These are phyloP conservation scores for Neohortaea acidophila DNA, from an alignment of 495 filamentous ascomycete species.

Conservation along the genomic window DNA sequence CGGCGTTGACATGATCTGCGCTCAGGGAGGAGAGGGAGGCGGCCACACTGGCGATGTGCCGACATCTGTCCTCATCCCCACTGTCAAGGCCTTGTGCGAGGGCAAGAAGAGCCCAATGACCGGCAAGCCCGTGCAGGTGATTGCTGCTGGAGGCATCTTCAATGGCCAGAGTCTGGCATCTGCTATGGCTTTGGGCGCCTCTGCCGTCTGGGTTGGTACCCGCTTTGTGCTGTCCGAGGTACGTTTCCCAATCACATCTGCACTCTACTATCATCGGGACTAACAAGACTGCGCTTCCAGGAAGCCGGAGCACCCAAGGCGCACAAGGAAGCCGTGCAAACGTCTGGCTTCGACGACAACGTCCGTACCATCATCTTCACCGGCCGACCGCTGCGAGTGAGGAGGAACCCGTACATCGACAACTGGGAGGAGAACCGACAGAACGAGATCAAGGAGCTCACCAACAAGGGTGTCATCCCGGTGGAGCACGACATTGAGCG, in stretches of 20 bases:
- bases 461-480: constrained; percentile 73
- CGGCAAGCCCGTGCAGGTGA: constrained; percentile 69
- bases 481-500: constrained; percentile 90
- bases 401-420: constrained; percentile 78
- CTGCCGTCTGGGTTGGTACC: constrained; percentile 90
- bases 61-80: constrained; percentile 76
- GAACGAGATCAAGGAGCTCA: constrained; percentile 81
- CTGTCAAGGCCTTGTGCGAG: constrained; percentile 68
- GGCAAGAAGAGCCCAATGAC: constrained; percentile 76
- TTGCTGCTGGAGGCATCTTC: constrained; percentile 88
- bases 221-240: constrained; percentile 75
- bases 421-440: constrained; percentile 91
- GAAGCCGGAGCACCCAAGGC: constrained; percentile 88
- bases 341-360: constrained; percentile 84
- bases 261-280: too few species aligned
- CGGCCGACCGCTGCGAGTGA: constrained; percentile 79
- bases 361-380: constrained; percentile 97
- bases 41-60: constrained; percentile 82
- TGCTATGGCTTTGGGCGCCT: constrained; percentile 80
- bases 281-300: too few species aligned
- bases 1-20: constrained; percentile 83
- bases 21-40: constrained; percentile 82
- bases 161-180: constrained; percentile 86
- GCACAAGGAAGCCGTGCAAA: constrained; percentile 93
- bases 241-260: neutral